These are phyloP conservation scores for Trichoderma sp. DNA, from an alignment of 2,329 filamentous ascomycete genomes.

Conservation along the genomic window DNA sequence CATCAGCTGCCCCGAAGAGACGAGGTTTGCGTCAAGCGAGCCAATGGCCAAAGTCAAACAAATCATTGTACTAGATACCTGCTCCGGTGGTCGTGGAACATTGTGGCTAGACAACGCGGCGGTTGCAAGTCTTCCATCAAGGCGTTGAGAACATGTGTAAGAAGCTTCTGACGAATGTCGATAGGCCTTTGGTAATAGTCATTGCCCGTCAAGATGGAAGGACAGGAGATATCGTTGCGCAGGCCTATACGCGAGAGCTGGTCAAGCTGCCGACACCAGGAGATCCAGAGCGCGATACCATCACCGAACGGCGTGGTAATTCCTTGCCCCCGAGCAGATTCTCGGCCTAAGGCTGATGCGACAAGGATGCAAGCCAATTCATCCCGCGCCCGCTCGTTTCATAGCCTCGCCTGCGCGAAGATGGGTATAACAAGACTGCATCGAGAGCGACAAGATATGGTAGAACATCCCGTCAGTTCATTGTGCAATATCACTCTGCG, in stretches of 20 bases:
- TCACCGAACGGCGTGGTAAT: background rate
- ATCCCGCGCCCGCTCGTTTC: background rate
- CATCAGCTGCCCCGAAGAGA: background rate
- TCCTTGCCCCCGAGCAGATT: background rate
- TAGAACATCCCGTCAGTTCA: background rate
- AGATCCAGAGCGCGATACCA: background rate
- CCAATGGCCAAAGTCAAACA: background rate
- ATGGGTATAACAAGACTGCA: no score
- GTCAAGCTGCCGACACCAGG: background rate
- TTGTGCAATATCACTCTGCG: background rate
- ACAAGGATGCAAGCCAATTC: background rate
- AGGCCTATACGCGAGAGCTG: background rate
- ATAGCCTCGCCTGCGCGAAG: background rate
- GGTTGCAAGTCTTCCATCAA: no score
- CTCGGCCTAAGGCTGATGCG: background rate
- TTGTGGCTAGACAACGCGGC: background rate
- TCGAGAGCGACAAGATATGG: background rate
- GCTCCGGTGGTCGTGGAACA: background rate
- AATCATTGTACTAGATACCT: background rate
- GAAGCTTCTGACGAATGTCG: no score
- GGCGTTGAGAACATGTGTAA: no score
- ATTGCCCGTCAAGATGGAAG: no score
- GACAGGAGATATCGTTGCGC: background rate
- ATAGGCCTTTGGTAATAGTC: no score
- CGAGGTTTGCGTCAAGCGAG: background rate